Percentiles rank a stretch among this genome's conserved stretches.
phyloP scores from a whole-genome alignment of 805 yeast genomes.

The Kodamaea kaohsiungensis region DNA sequence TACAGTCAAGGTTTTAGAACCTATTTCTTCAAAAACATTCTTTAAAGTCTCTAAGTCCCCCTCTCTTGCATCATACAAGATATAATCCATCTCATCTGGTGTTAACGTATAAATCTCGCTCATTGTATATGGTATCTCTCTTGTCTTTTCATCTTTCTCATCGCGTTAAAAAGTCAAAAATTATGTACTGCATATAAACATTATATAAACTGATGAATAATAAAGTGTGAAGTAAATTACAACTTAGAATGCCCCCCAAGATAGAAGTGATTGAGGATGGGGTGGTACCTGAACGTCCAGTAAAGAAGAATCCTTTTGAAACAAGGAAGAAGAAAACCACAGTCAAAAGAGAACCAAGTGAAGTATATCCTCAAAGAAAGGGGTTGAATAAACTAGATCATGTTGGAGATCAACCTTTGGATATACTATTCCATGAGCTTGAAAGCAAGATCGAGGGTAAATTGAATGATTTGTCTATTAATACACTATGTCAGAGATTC shows the following conservation, averaged over 20 bases:
- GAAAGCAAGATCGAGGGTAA: constrained; percentile 25
- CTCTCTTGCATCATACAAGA: constrained; percentile 79
- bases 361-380: constrained; percentile 31
- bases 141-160: constrained; percentile 3
- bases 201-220: background rate
- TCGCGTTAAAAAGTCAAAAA: constrained; percentile 3
- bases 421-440: constrained; percentile 32
- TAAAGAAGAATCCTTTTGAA: constrained; percentile 3
- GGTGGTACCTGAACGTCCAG: background rate
- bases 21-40: constrained; percentile 62
- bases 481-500: constrained; percentile 12
- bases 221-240: background rate
- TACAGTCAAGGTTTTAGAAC: constrained; percentile 40
- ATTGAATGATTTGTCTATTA: constrained; percentile 24
- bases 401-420: constrained; percentile 34
- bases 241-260: constrained; percentile 20
- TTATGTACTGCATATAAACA: constrained; percentile 5
- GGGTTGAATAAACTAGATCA: constrained; percentile 37
- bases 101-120: constrained; percentile 31
- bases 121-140: background rate
- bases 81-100: constrained; percentile 81
- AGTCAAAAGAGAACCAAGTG: constrained; percentile 30
- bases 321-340: constrained; percentile 23
- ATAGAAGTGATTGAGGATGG: constrained; percentile 17
- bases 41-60: constrained; percentile 81